Evolutionary conservation across 2,329 filamentous ascomycete genomes (phyloP).

Genomic region (Penicillium sp.): DNA sequence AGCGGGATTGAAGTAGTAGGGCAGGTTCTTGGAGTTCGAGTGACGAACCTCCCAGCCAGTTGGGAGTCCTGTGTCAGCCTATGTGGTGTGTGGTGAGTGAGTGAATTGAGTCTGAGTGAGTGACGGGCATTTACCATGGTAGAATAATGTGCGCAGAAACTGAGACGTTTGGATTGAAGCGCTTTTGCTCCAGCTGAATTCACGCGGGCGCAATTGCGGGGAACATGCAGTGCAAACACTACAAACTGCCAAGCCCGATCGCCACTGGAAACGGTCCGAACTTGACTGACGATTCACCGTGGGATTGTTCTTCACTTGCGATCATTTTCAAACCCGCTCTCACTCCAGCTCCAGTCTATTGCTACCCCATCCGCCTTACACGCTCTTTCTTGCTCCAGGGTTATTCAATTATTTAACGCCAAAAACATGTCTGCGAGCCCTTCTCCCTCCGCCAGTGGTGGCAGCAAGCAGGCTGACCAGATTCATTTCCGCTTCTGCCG

Average conservation of each 20-base stretch:
- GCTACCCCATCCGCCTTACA: background rate
- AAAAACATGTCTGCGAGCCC: constrained; percentile 44
- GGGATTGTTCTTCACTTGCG: no score
- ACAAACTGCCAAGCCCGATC: constrained; percentile 9
- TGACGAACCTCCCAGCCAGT: constrained; percentile 91
- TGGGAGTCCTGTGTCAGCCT: constrained; percentile 78
- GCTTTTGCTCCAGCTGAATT: constrained; percentile 9
- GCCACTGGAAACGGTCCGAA: no score
- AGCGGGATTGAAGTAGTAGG: constrained; percentile 92
- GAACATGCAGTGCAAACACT: constrained; percentile 28
- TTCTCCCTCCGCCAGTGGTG: constrained; percentile 40
- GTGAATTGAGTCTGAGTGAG: background rate
- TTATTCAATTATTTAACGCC: no score
- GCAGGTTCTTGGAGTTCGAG: constrained; percentile 97
- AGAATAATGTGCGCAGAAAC: background rate
- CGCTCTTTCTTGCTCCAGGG: no score
- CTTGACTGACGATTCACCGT: no score
- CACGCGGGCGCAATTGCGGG: no score
- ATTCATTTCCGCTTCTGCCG: constrained; percentile 98
- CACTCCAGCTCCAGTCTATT: background rate
- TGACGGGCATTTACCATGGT: background rate
- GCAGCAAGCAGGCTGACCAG: constrained; percentile 58
- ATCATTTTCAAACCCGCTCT: background rate
- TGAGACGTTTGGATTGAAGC: no score
- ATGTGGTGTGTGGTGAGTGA: constrained; percentile 7